Evolutionary conservation across 1,284 basidiomycete genomes (phyloP).

Genomic region (Inonotus hispidus): DNA sequence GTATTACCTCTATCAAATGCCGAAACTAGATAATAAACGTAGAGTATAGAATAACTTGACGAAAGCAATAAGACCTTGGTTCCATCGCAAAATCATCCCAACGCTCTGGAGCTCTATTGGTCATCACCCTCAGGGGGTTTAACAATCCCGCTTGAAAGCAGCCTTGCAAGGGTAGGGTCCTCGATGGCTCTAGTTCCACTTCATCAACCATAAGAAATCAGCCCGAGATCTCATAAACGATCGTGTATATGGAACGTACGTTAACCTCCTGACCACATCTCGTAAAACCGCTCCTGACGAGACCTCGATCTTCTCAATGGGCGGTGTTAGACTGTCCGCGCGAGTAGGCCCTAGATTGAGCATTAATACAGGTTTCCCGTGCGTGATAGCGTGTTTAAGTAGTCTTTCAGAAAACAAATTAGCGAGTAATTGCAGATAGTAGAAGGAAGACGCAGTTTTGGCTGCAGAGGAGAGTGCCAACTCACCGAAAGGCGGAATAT

Average conservation of each 20-base stretch:
- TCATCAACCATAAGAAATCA: neutral
- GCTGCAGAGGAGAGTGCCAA: neutral
- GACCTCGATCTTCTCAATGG: conserved; percentile 73
- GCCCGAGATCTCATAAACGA: neutral
- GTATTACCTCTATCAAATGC: neutral
- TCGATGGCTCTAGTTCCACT: conserved; percentile 37
- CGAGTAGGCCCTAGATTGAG: conserved; percentile 85
- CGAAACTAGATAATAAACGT: neutral
- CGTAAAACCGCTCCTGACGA: conserved; percentile 64
- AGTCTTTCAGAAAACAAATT: conserved; percentile 39
- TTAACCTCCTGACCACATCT: conserved; percentile 48
- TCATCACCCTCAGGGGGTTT: conserved; percentile 41
- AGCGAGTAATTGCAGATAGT: neutral
- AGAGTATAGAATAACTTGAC: neutral
- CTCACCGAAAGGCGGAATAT: conserved; percentile 81
- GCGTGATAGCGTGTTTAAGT: conserved; percentile 74
- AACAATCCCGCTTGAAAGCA: conserved; percentile 52
- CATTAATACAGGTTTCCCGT: conserved; percentile 72
- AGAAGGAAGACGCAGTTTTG: neutral
- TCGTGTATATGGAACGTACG: conserved; percentile 39
- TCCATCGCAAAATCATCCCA: neutral
- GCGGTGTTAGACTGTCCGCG: conserved; percentile 58
- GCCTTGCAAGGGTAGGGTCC: conserved; percentile 39
- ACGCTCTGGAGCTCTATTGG: conserved; percentile 4
- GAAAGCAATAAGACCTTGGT: neutral